Evolutionary conservation across 305 asterid genomes (phyloP).

Genomic region (Fraxinus sp.): DNA sequence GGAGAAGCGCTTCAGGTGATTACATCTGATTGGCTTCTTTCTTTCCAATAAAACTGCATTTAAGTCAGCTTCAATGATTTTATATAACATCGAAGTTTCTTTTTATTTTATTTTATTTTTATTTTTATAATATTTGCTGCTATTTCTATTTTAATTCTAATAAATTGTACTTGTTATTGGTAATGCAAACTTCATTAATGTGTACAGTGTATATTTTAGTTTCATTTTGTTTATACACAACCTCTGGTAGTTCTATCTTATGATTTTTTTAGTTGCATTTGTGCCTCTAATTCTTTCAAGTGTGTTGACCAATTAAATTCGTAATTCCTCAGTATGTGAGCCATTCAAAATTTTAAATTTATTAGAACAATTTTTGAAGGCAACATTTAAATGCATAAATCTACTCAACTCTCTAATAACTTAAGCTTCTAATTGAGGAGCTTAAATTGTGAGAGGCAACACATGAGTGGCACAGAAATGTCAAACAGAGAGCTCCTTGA

Average conservation of each 20-base stretch:
- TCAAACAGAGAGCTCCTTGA: neutral
- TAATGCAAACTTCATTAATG: neutral
- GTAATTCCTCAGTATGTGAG: neutral
- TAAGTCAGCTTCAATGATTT: neutral
- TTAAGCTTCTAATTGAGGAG: neutral
- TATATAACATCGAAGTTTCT: neutral
- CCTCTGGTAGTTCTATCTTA: neutral
- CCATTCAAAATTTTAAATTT: neutral
- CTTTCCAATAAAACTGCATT: slow-evolving; percentile 18
- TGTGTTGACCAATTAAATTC: neutral
- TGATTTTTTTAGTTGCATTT: neutral
- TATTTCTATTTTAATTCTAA: neutral
- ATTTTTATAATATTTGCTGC: slow-evolving; percentile 2
- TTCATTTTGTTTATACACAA: neutral
- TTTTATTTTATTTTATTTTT: neutral
- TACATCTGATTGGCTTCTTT: slow-evolving; percentile 30
- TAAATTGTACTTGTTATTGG: neutral
- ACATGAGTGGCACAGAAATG: neutral
- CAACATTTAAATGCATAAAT: neutral
- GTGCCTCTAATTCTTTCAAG: neutral
- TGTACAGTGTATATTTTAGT: neutral
- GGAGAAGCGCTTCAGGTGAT: slow-evolving; percentile 86
- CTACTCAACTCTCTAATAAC: neutral
- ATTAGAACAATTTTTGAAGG: neutral
- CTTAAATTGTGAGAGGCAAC: neutral